Percentiles rank a stretch among this genome's conserved stretches.
Evolutionary conservation across 1,139 yeast species (phyloP).

Genomic region (Geotrichum reessii): DNA sequence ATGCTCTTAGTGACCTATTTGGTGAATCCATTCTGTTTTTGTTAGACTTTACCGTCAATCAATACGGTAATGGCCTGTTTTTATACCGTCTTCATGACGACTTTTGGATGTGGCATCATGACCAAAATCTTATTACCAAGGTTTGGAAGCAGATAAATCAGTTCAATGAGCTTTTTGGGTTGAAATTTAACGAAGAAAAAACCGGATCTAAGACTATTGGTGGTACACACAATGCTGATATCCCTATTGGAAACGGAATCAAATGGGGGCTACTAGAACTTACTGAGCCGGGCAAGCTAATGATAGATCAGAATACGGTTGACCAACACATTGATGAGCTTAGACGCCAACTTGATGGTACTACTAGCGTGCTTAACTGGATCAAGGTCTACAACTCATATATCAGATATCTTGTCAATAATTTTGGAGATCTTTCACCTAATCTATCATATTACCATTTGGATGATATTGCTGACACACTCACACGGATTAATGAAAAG

Average conservation of each 20-base stretch:
- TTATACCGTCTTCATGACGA: conserved; percentile 24
- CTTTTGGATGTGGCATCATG: conserved; percentile 24
- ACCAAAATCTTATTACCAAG: conserved; percentile 16
- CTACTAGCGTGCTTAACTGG: conserved; percentile 19
- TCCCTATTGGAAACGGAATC: conserved; percentile 20
- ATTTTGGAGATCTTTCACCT: conserved; percentile 20
- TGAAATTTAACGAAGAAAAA: conserved; percentile 21
- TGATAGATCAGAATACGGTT: conserved; percentile 18
- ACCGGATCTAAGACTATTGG: conserved; percentile 21
- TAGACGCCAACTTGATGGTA: conserved; percentile 17
- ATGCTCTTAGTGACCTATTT: conserved; percentile 20
- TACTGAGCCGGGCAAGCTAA: conserved; percentile 12
- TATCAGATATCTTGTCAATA: conserved; percentile 18
- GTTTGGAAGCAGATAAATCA: conserved; percentile 21
- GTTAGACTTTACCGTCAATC: conserved; percentile 21
- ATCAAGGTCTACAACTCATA: conserved; percentile 21
- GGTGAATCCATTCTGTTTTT: conserved; percentile 22
- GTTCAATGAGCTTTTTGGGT: conserved; percentile 21
- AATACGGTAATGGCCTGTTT: conserved; percentile 17
- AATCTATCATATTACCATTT: conserved; percentile 19
- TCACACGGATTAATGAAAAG: conserved; percentile 16
- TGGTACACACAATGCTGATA: background rate
- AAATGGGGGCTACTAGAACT: conserved; percentile 21
- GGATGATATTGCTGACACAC: conserved; percentile 20
- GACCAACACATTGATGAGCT: conserved; percentile 21